Conservation (phyloP, 164 flowering plant species). For the Nymphaea thermarum region DNA sequence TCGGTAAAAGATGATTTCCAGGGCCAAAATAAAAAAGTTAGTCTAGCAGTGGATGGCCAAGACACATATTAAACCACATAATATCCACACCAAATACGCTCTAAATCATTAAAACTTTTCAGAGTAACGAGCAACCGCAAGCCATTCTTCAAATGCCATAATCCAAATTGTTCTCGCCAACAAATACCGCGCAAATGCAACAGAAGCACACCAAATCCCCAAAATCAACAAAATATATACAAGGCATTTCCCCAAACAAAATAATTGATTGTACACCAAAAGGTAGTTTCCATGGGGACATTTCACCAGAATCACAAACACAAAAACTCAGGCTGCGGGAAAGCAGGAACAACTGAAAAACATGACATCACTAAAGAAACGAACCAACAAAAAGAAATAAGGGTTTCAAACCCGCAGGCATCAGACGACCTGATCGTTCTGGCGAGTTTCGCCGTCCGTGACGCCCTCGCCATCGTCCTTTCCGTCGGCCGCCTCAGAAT, state of each 20-base stretch:
- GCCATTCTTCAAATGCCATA: neutral
- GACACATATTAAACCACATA: neutral
- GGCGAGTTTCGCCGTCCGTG: constrained; percentile 2
- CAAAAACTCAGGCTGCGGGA: neutral
- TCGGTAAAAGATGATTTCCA: neutral
- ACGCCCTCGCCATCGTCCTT: constrained; percentile 25
- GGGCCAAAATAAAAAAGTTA: neutral
- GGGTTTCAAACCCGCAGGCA: neutral
- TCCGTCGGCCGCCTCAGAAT: constrained; percentile 7
- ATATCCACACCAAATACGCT: neutral
- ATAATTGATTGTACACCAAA: neutral
- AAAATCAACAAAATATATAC: neutral
- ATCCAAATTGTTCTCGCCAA: neutral
- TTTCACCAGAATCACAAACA: neutral
- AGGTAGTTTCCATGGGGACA: neutral
- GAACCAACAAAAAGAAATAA: neutral
- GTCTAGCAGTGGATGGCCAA: too few relatives aligned
- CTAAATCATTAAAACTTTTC: too few relatives aligned
- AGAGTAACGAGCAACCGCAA: neutral
- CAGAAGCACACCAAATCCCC: neutral
- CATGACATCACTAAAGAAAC: neutral
- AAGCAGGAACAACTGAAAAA: neutral
- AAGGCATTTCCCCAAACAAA: neutral
- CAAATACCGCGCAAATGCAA: neutral
- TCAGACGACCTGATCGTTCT: neutral